Base-by-base conservation (phyloP, 768 basidiomycete species). In the Podaxis rugospora region DNA sequence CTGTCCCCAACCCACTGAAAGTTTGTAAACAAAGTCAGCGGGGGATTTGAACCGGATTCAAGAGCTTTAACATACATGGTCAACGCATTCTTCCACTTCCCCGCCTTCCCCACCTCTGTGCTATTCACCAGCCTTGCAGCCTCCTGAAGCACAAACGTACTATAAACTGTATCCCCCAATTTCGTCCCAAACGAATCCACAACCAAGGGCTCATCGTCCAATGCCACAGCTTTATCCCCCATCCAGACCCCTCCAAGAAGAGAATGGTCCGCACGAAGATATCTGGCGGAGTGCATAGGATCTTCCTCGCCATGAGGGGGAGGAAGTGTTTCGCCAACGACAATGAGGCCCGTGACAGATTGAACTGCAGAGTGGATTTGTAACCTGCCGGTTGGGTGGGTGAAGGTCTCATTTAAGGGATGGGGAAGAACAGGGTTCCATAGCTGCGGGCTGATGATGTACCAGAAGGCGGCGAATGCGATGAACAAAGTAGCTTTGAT, bases 131-230 rank as follows among this genome's bases (percentile, higher is more conserved):
- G 72, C 9, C 92, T 82, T 13, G 79, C 88, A 1, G 89, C 91
- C 69, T 98, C 96, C 70, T 98, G 95, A 16, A 97, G 70, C 5
- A 90, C 80, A 69, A 98, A 98, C 0, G 93, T 81, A 21, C 78
- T 80, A 69, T 96, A 96, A 51, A 95, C 87, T 1, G 91, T 90
- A 66, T 92, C 89, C 10, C 90, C 89, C 0, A 90, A 72, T 2
- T 76, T 75, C 1, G 73, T 77, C 6, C 84, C 83, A 50, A 77
- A 77, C 18, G 79, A 78, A 67, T 93, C 86, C 37, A 72, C 73
- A 10, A 78, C 56, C 14, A 80, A 74, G 14, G 74, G 71, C 36
- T 70, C 73, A 25, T 76, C 69, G 51, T 82, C 78, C 42, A 81
- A 57, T 7, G 77, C 77, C 40, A 72, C 69, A 4, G 81, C 76